phyloP scores from a whole-genome alignment of 1,284 basidiomycete genomes.

The Boletus sp. region DNA sequence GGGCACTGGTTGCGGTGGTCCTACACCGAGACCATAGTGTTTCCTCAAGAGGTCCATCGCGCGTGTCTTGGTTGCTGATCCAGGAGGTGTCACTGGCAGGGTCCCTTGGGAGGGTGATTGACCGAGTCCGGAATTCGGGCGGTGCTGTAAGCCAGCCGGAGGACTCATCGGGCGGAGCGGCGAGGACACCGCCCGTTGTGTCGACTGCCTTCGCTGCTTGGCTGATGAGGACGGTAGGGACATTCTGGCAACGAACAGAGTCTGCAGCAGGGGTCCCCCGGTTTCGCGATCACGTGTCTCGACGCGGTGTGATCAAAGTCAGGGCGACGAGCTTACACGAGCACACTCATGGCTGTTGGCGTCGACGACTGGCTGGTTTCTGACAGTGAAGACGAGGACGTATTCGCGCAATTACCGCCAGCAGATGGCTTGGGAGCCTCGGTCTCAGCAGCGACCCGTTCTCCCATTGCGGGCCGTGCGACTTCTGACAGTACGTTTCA shows the following conservation, averaged over 20 bases:
- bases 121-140: conserved; percentile 16
- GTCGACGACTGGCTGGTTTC: conserved; percentile 25
- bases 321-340: background rate
- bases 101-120: conserved; percentile 21
- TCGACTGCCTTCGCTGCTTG: conserved; percentile 22
- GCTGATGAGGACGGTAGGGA: conserved; percentile 17
- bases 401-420: background rate
- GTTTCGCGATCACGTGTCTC: conserved; percentile 27
- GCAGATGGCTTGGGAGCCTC: background rate
- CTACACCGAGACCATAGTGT: conserved; percentile 77
- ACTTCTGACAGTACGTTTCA: conserved; percentile 13
- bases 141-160: conserved; percentile 17
- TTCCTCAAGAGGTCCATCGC: conserved; percentile 75
- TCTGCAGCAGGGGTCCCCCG: too few relatives aligned
- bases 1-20: conserved; percentile 57
- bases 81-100: conserved; percentile 20
- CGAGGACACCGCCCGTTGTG: conserved; percentile 22
- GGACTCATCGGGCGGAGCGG: conserved; percentile 28
- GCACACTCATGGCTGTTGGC: conserved; percentile 12
- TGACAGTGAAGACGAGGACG: conserved; percentile 31
- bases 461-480: background rate
- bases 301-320: conserved; percentile 6
- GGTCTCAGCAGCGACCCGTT: background rate
- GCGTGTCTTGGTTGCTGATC: conserved; percentile 46
- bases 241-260: conserved; percentile 11